These are phyloP conservation scores for Beta lomatogona DNA, from an alignment of 179 eudicot species.

Conservation along the genomic window DNA sequence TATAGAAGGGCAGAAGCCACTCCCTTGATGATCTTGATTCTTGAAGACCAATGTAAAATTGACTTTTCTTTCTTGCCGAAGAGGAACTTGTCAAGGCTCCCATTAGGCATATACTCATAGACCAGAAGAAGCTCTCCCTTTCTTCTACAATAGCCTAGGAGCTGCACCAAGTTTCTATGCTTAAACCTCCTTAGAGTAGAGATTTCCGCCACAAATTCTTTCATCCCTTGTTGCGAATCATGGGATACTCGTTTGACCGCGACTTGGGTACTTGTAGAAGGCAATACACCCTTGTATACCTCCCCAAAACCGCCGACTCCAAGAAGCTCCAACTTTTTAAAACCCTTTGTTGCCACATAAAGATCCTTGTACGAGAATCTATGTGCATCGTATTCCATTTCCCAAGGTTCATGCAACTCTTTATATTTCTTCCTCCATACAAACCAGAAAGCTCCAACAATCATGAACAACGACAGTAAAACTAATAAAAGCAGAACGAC, in stretches of 20 bases:
- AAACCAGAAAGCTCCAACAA: conserved; percentile 17
- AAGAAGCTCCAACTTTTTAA: conserved; percentile 30
- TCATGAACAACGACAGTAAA: background rate
- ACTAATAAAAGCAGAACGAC: background rate
- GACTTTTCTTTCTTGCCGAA: background rate
- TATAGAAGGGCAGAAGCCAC: conserved; percentile 37
- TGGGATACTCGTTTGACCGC: conserved; percentile 39
- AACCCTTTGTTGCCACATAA: conserved; percentile 30
- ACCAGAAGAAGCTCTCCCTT: conserved; percentile 37
- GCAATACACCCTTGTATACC: conserved; percentile 33
- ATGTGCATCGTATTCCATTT: conserved; percentile 19
- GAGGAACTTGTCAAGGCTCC: conserved; percentile 34
- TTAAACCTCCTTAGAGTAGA: conserved; percentile 31
- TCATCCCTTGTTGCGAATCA: conserved; percentile 39
- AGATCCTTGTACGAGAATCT: conserved; percentile 31
- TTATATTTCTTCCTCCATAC: conserved; percentile 21
- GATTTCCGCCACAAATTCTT: conserved; percentile 33
- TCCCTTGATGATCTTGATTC: conserved; percentile 34
- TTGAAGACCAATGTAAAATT: conserved; percentile 20
- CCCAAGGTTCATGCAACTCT: conserved; percentile 33
- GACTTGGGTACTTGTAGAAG: conserved; percentile 10
- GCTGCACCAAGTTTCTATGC: conserved; percentile 35
- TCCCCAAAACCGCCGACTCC: conserved; percentile 35
- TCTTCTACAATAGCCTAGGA: conserved; percentile 36
- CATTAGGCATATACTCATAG: conserved; percentile 37